Base-by-base conservation (phyloP, 2,329 filamentous ascomycete species). In the Colletotrichum trifolii region DNA sequence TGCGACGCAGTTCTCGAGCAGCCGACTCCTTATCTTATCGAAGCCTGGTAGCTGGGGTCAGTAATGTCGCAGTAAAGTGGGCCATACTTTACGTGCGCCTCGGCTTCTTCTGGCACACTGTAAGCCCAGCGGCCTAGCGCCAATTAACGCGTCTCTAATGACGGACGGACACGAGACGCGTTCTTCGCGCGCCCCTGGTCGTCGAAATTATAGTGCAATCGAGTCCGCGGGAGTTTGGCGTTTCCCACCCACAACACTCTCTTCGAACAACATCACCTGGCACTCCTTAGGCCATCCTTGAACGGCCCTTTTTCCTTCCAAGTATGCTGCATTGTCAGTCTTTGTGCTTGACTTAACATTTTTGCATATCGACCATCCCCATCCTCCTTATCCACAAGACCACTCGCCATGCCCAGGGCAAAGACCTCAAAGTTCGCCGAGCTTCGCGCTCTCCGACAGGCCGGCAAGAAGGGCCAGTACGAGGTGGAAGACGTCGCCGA, bases 401-500 rank as follows among this genome's bases (percentile, higher is more conserved):
- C 52, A 54, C 33, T 47, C 69, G 76, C 68, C 70, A 83, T 82
- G 80, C 77, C 82, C 36, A 82, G 77, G 66, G 77, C 75, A 38
- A 76, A 70, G 70, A 80, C 74, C 70, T 80, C 82, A 69, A 87
- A 83, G 80, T 84, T 90, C 73, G 94, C 92, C 56, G 92, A 97
- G 84, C 87, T 98, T 69, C 88, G 88, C 73, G 94, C 92, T 75
- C 87, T 97, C 70, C 91, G 94, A 74, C 89, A 92, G 72, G 88
- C 94, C 58, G 96, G 96, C 79, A 97, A 97, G 84, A 97, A 96
- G 79, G 90, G 91, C 70, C 89, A 87, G 65, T 99, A 98, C 81
- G 84, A 97, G 78, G 88, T 97, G 67, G 87, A 93, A 72, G 90
- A 98, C 68, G 91, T 92, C 72, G 87, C 90, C 69, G 89, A 92